Evolutionary conservation across 164 flowering plant species (phyloP).

Genomic region (Annona cherimola): DNA sequence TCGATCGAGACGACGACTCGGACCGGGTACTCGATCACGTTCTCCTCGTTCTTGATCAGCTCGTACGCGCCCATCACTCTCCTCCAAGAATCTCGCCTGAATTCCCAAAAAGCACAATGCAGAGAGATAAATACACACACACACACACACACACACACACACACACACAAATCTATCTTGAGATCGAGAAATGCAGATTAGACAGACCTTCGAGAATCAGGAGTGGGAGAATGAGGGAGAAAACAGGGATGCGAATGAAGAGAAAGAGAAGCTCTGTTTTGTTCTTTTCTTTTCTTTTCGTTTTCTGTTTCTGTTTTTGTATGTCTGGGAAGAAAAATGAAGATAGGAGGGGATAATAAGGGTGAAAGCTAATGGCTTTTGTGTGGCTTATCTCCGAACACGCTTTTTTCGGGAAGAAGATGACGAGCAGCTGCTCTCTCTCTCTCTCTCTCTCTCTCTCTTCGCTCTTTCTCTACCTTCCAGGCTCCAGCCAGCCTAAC

Average conservation of each 20-base stretch:
- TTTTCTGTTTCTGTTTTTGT: not conserved
- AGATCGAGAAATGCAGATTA: not conserved
- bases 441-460: too few species aligned
- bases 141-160: not conserved
- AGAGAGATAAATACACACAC: not conserved
- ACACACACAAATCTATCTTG: not conserved
- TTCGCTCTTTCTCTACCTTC: too few species aligned
- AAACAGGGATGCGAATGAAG: not conserved
- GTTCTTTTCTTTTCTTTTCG: not conserved
- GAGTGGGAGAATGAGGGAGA: not conserved
- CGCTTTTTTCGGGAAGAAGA: too few species aligned
- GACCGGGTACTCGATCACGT: not conserved
- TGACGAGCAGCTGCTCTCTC: too few species aligned
- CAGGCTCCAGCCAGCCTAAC: too few species aligned
- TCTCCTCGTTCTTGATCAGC: slow-evolving; percentile 24
- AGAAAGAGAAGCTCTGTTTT: not conserved
- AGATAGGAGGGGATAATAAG: too few species aligned
- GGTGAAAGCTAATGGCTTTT: too few species aligned
- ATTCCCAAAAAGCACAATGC: not conserved
- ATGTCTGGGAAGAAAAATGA: too few species aligned
- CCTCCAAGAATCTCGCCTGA: not conserved
- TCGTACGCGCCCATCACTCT: slow-evolving; percentile 24
- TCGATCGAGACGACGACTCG: not conserved
- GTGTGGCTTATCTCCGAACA: too few species aligned
- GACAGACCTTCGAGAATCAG: not conserved